phyloP scores from a whole-genome alignment of 1,284 basidiomycete genomes.

The Puccinia coronata region DNA sequence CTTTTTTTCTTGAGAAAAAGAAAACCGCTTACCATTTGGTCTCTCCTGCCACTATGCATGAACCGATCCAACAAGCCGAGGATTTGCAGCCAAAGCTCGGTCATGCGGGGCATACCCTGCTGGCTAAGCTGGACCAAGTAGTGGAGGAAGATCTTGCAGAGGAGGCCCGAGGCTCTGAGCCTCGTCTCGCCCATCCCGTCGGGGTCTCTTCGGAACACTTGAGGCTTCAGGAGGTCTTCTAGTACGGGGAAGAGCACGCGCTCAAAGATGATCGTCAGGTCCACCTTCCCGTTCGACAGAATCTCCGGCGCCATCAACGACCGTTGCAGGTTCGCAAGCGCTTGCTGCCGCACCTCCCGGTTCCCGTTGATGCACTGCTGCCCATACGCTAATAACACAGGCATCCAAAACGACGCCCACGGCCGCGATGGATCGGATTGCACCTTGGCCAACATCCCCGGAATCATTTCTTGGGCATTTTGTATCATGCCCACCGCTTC shows the following conservation, averaged over 20 bases:
- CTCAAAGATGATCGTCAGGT: conserved; percentile 82
- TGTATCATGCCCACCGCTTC: conserved; percentile 76
- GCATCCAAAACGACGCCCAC: conserved; percentile 79
- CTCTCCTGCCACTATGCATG: conserved; percentile 79
- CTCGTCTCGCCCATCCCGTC: conserved; percentile 86
- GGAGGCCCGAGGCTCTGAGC: conserved; percentile 76
- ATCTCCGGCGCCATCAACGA: conserved; percentile 79
- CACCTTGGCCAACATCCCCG: conserved; percentile 53
- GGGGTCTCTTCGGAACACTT: conserved; percentile 76
- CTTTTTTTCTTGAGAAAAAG: background rate
- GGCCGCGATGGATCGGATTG: conserved; percentile 62
- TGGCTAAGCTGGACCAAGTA: conserved; percentile 75
- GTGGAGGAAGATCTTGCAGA: conserved; percentile 95
- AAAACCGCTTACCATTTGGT: conserved; percentile 69
- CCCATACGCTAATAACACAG: conserved; percentile 74
- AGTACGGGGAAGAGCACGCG: conserved; percentile 86
- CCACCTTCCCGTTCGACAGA: conserved; percentile 65
- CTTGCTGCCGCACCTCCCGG: conserved; percentile 78
- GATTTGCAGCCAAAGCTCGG: conserved; percentile 84
- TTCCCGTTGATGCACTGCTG: conserved; percentile 83
- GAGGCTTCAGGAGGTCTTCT: conserved; percentile 85
- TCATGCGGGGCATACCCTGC: conserved; percentile 64
- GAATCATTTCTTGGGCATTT: conserved; percentile 54
- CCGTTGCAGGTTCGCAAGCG: conserved; percentile 82
- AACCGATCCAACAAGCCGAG: conserved; percentile 84